Evolutionary conservation across 2,329 filamentous ascomycete genomes (phyloP), one percentile per base, ranked within the genome.

Genomic region (Diplodia scrobiculata): DNA sequence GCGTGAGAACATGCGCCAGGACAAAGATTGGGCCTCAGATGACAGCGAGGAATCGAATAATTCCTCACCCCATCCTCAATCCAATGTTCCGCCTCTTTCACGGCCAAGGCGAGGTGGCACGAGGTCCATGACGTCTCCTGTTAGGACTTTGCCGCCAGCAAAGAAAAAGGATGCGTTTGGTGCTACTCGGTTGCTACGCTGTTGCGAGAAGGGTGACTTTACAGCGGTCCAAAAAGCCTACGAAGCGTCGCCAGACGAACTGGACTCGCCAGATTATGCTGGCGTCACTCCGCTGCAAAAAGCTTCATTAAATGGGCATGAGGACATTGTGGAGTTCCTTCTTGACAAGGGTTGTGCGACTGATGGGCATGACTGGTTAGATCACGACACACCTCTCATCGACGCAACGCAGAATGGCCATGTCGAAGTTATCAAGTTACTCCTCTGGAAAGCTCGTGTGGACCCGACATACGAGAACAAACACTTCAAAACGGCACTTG

Each of bases 321-420:
- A 89, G 36, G 87, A 95, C 65, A 93, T 98, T 66, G 95, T 98
- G 47, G 88, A 91, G 74, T 89, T 96, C 63, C 81, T 99, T 47
- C 87, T 99, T 68, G 86, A 91, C 9, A 89, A 91, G 68, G 91
- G 91, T 38, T 97, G 93, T 78, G 89, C 91, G 65, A 84, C 95
- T 53, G 89, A 92, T 72, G 58, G 59, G 3, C 65, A 66, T 41
- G 65, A 66, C 48, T 62, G 48, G 55, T n/a, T 66, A 34, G 92
- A 83, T 66, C 79, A 91, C 73, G 95, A 99, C 73, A 98, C 95
- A 0, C 95, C 95, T 32, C 84, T 99, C 41, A 89, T 99, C 64
- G 95, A 99, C 80, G 95, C 95, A 5, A 92, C 98, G 32, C 95
- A 98, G 71, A 99, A 99, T 73, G 91, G 91, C 0, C 93, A 99